These are phyloP conservation scores for Lecanicillium sp. DNA, from an alignment of 2,329 filamentous ascomycete species.

Conservation along the genomic window DNA sequence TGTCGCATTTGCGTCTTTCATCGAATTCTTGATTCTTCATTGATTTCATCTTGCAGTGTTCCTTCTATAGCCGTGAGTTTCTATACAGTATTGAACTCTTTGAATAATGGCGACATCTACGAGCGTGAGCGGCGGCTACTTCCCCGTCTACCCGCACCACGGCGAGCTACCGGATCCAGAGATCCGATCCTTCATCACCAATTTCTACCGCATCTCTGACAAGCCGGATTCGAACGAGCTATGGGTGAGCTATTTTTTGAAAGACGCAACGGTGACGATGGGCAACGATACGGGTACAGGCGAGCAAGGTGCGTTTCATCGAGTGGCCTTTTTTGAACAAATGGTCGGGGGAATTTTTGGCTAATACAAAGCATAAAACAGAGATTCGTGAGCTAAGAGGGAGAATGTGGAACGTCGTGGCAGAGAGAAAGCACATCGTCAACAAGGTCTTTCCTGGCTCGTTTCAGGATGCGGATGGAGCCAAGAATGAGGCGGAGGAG, in stretches of 20 bases:
- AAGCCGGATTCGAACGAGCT: constrained; percentile 29
- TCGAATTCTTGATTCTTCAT: no score
- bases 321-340: no score
- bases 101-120: constrained; percentile 2
- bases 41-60: no score
- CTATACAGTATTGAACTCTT: no score
- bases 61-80: no score
- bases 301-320: constrained; percentile 19
- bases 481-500: constrained; percentile 8
- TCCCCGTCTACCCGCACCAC: constrained; percentile 22
- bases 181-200: constrained; percentile 29
- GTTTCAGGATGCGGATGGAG: constrained; percentile 18
- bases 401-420: constrained; percentile 35
- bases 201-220: constrained; percentile 37
- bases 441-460: constrained; percentile 32
- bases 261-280: constrained; percentile 33
- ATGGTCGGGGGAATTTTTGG: no score
- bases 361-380: constrained; percentile 15
- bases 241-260: constrained; percentile 33
- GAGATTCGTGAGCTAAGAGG: constrained; percentile 31
- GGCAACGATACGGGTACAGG: constrained; percentile 30
- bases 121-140: constrained; percentile 16
- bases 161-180: constrained; percentile 21
- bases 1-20: no score
- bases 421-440: constrained; percentile 30